Evolutionary conservation across 108 stramenopile genomes (phyloP), one percentile per base, ranked within the genome.

Genomic region (Schizochytrium sp.): DNA sequence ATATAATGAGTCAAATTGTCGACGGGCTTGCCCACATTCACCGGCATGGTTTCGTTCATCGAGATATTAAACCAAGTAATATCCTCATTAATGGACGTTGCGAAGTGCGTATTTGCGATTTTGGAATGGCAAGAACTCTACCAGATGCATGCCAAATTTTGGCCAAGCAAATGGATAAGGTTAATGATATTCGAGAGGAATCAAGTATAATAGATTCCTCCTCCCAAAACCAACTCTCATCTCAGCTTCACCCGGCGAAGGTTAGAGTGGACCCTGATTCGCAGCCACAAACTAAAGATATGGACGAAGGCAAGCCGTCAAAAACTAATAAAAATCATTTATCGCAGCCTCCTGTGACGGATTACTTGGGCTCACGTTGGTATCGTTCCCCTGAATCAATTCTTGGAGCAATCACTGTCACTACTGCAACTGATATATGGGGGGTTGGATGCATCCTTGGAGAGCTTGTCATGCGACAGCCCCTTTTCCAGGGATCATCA

Each of bases 291-390:
- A 28, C 28, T 28, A 60, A 60, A 17, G 59, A 60, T 17, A n/a
- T 60, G 59, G 59, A 60, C 28, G 59, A 17, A 60, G 59, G 59
- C 59, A 17, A 60, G 28, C 19, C 17, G 59, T 28, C 28, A 28
- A 28, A 28, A 28, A 28, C 28, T 28, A 28, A 28, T 28, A 28
- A 28, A 28, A 28, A 28, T 28, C 28, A 28, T 28, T 28, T 28
- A 28, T 28, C 28, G 28, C 28, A 28, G 28, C 64, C 64, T 0
- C 64, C 64, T 15, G 28, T 69, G 91, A 97, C 96, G 17, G 97
- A 97, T 87, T 97, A 97, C 90, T 97, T 99, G 41, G 97, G 98
- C 19, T 98, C 98, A 1, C 92, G 99, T 59, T 99, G 99, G 99
- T 99, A 99, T 72, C 95, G 99, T 42, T 98, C 94, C 2, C 94